Evolutionary conservation across 345 rosid species (phyloP).

Genomic region (Pelargonium nanum): DNA sequence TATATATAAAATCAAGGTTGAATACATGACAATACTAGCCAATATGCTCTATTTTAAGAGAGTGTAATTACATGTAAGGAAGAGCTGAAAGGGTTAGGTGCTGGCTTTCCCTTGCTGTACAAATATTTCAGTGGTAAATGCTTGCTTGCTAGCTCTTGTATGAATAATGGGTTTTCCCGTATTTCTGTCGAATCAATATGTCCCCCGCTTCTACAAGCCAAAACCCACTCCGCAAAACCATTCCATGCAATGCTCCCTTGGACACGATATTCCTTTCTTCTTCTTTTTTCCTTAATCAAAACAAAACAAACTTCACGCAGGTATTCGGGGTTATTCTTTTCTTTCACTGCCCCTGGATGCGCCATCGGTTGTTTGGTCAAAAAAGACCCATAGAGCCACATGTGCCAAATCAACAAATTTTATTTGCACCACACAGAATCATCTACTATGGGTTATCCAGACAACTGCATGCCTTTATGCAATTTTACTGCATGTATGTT

Average conservation of each 20-base stretch:
- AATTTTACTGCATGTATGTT: too few relatives aligned
- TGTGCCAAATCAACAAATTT: neutral
- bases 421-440: conserved; percentile 23
- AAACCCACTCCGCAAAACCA: conserved; percentile 34
- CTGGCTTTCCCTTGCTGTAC: conserved; percentile 25
- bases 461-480: neutral
- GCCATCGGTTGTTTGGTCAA: conserved; percentile 22
- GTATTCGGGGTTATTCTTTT: conserved; percentile 36
- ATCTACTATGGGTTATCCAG: conserved; percentile 14
- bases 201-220: neutral
- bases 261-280: conserved; percentile 13
- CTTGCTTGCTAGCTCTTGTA: conserved; percentile 7
- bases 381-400: conserved; percentile 16
- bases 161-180: conserved; percentile 9
- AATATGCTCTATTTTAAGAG: neutral
- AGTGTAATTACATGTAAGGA: conserved; percentile 45
- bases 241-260: conserved; percentile 35
- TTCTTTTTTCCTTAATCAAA: conserved; percentile 22
- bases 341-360: conserved; percentile 46
- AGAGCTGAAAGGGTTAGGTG: conserved; percentile 33
- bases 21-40: too few relatives aligned
- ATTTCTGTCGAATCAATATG: conserved; percentile 5
- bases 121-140: conserved; percentile 6
- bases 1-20: too few relatives aligned
- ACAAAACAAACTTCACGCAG: conserved; percentile 23